Percentiles rank a stretch among this genome's conserved stretches.
phyloP scores from a whole-genome alignment of 2,329 filamentous ascomycete genomes.

The Fusarium sororula region DNA sequence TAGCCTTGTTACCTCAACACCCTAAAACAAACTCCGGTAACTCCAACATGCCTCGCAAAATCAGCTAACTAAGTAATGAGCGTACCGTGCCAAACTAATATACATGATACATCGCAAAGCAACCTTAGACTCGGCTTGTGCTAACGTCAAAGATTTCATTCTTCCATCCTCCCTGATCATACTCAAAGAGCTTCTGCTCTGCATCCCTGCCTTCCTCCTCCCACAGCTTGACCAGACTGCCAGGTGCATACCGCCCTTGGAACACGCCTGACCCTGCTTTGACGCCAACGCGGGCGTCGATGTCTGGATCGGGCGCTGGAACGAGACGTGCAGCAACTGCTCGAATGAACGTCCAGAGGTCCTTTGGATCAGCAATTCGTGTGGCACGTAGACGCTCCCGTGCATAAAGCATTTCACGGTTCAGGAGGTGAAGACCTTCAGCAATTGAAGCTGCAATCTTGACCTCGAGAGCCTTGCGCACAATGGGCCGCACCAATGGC shows the following conservation, averaged over 20 bases:
- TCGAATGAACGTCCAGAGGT: slow-evolving; percentile 82
- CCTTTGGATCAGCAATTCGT: slow-evolving; percentile 79
- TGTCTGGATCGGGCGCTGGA: slow-evolving; percentile 77
- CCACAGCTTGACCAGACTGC: slow-evolving; percentile 90
- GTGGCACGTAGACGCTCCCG: slow-evolving; percentile 87
- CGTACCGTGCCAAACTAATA: not conserved
- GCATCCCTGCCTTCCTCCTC: slow-evolving; percentile 79
- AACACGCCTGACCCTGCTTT: slow-evolving; percentile 71
- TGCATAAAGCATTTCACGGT: slow-evolving; percentile 87
- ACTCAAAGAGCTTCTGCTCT: slow-evolving; percentile 78
- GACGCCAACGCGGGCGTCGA: slow-evolving; percentile 78
- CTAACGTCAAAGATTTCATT: slow-evolving; percentile 80
- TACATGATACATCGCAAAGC: not conserved
- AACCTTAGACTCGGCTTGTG: slow-evolving; percentile 43
- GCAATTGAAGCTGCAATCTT: slow-evolving; percentile 78
- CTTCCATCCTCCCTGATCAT: slow-evolving; percentile 77
- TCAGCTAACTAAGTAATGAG: slow-evolving; percentile 22
- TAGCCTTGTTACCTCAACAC: not conserved
- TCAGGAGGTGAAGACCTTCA: slow-evolving; percentile 75
- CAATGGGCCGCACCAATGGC: slow-evolving; percentile 81
- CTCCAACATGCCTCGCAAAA: slow-evolving; percentile 15
- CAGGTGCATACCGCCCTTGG: slow-evolving; percentile 85
- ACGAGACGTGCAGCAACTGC: slow-evolving; percentile 81
- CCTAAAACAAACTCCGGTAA: slow-evolving; percentile 18
- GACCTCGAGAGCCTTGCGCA: slow-evolving; percentile 81